These are phyloP conservation scores for Coniochaeta sp. DNA, from an alignment of 2,329 filamentous ascomycete genomes.

Conservation along the genomic window DNA sequence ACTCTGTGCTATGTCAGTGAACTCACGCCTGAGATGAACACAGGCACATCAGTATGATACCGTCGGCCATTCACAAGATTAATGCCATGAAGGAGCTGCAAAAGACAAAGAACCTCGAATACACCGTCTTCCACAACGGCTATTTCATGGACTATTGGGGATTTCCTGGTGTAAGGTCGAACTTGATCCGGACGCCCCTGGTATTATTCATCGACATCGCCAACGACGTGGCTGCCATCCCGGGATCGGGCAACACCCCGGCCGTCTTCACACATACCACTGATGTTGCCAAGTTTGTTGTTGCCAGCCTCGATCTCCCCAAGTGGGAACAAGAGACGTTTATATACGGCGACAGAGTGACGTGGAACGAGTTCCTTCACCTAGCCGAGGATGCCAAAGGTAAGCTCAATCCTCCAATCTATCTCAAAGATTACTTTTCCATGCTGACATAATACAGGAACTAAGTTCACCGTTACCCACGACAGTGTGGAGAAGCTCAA, in stretches of 20 bases:
- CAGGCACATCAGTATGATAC: no score
- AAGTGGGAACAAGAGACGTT: slow-evolving; percentile 28
- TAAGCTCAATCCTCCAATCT: slow-evolving; percentile 4
- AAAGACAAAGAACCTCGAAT: neutral
- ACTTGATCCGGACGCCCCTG: neutral
- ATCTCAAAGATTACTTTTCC: no score
- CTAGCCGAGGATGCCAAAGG: slow-evolving; percentile 27
- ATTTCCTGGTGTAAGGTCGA: neutral
- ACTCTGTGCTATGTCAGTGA: no score
- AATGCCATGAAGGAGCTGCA: no score
- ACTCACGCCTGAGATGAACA: no score
- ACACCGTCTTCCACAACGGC: neutral
- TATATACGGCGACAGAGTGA: slow-evolving; percentile 25
- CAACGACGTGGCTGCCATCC: slow-evolving; percentile 19
- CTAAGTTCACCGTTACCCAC: slow-evolving; percentile 24
- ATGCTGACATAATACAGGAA: neutral
- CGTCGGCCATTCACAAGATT: no score
- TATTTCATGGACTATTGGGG: neutral
- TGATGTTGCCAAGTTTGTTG: slow-evolving; percentile 34
- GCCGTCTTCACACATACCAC: slow-evolving; percentile 34
- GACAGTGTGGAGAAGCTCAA: slow-evolving; percentile 22
- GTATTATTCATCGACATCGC: neutral
- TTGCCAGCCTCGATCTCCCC: slow-evolving; percentile 24
- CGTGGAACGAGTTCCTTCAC: slow-evolving; percentile 27
- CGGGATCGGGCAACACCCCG: slow-evolving; percentile 29